phyloP scores from a whole-genome alignment of 2,329 filamentous ascomycete species.

The Claviceps sp. region DNA sequence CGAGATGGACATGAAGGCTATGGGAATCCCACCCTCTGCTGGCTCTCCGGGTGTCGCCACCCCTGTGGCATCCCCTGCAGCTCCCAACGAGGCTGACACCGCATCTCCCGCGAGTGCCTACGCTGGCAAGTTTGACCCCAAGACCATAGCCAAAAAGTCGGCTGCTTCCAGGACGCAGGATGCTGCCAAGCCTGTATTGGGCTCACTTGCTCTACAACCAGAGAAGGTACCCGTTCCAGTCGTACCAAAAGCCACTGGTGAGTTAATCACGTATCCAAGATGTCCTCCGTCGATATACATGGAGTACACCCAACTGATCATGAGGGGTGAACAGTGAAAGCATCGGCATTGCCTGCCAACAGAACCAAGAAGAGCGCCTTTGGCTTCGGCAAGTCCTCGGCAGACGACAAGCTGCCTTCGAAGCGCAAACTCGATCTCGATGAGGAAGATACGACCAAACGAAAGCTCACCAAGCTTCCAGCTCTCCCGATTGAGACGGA shows the following conservation, averaged over 20 bases:
- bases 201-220: conserved; percentile 29
- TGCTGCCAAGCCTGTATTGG: conserved; percentile 35
- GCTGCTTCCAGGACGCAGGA: conserved; percentile 44
- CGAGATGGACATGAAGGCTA: conserved; percentile 60
- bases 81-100: conserved; percentile 27
- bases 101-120: conserved; percentile 46
- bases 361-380: conserved; percentile 71
- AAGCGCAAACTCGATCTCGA: conserved; percentile 74
- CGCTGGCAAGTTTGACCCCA: conserved; percentile 74
- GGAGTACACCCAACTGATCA: not conserved
- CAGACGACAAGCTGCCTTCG: conserved; percentile 53
- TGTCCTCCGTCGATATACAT: not conserved
- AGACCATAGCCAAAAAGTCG: conserved; percentile 71
- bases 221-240: conserved; percentile 19
- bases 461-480: conserved; percentile 84
- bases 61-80: conserved; percentile 36
- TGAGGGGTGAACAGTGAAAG: conserved; percentile 16
- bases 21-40: conserved; percentile 27
- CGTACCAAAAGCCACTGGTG: conserved; percentile 24
- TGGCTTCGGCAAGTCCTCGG: conserved; percentile 57
- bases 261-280: conserved; percentile 8
- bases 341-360: conserved; percentile 49
- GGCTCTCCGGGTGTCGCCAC: conserved; percentile 36
- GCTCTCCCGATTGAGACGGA: conserved; percentile 56
- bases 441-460: conserved; percentile 74